These are phyloP conservation scores for Brasenia schreberi DNA, from an alignment of 164 flowering plant genomes.

Conservation along the genomic window DNA sequence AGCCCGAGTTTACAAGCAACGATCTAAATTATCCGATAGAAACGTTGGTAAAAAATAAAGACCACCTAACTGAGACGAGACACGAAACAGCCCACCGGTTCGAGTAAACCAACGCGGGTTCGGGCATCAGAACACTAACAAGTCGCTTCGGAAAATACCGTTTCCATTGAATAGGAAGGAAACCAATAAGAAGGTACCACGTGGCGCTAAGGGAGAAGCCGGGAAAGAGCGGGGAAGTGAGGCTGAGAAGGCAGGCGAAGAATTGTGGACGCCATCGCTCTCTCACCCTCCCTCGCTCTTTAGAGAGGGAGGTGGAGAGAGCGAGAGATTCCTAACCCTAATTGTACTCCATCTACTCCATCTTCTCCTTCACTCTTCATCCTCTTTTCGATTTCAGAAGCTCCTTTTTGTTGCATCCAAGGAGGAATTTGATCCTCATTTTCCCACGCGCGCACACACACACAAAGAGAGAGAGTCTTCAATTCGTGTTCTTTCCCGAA, in stretches of 20 bases:
- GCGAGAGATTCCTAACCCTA: background rate
- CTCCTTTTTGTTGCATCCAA: too few species aligned
- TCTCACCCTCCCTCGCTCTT: background rate
- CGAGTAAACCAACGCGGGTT: too few species aligned
- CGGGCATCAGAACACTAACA: too few species aligned
- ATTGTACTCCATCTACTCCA: background rate
- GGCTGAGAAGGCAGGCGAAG: background rate
- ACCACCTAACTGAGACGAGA: too few species aligned
- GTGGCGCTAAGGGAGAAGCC: background rate
- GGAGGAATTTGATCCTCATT: too few species aligned
- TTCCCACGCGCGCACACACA: too few species aligned
- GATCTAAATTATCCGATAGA: too few species aligned
- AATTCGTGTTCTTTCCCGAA: background rate
- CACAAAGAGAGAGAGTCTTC: background rate
- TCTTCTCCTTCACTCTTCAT: background rate
- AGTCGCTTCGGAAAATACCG: too few species aligned
- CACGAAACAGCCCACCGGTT: too few species aligned
- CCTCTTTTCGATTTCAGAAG: background rate
- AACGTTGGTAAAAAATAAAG: too few species aligned
- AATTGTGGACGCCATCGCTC: background rate
- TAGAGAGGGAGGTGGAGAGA: background rate
- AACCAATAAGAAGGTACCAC: background rate
- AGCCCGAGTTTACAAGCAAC: too few species aligned
- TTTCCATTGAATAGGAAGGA: background rate
- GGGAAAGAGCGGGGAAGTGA: background rate